Evolutionary conservation across 1,284 basidiomycete species (phyloP).

Genomic region (Cryptococcus hybrid): DNA sequence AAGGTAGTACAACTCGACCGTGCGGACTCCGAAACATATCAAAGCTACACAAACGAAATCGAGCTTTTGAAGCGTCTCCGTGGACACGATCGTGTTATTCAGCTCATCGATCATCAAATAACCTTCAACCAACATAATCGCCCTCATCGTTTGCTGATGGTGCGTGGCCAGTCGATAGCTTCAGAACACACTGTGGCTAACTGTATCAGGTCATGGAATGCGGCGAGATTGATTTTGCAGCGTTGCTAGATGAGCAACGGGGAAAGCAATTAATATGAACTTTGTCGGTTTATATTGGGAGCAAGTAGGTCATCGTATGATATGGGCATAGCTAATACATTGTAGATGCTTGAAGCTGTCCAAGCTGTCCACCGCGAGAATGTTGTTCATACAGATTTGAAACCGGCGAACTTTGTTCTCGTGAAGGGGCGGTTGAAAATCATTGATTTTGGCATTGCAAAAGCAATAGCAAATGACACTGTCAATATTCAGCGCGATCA

Average conservation of each 20-base stretch:
- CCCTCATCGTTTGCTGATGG: constrained; percentile 71
- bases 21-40: constrained; percentile 79
- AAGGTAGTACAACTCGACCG: constrained; percentile 84
- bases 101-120: constrained; percentile 78
- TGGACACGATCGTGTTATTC: constrained; percentile 85
- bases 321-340: background rate
- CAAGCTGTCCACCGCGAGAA: constrained; percentile 94
- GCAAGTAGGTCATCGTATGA: constrained; percentile 60
- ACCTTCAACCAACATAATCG: constrained; percentile 59
- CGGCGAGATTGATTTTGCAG: constrained; percentile 84
- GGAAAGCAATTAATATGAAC: constrained; percentile 79
- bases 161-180: constrained; percentile 19
- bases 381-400: constrained; percentile 94
- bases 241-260: constrained; percentile 74
- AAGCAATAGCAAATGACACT: constrained; percentile 94
- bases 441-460: constrained; percentile 96
- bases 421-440: constrained; percentile 90
- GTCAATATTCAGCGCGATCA: constrained; percentile 94
- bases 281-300: constrained; percentile 95
- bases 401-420: constrained; percentile 94
- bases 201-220: constrained; percentile 73
- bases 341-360: constrained; percentile 90
- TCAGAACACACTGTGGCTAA: background rate
- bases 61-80: constrained; percentile 77
- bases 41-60: constrained; percentile 94